Evolutionary conservation across 805 yeast species (phyloP), one percentile per base, ranked within the genome.

Genomic region (Lachancea nothofagi): DNA sequence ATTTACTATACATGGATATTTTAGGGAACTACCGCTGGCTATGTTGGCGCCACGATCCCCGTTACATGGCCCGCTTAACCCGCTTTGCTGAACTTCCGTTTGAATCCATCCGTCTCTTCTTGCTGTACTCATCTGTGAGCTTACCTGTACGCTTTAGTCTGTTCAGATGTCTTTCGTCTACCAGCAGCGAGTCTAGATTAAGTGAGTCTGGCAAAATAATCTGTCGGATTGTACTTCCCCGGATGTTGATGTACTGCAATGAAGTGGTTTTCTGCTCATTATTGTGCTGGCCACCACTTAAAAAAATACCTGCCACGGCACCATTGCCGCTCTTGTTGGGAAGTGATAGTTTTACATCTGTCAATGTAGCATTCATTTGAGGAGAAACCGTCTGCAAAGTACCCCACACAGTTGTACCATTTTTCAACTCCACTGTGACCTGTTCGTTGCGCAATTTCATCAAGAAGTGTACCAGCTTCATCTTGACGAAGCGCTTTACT

Each of bases 171-270:
- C 43, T 41, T 18, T 57, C 55, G 43, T 77, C 83, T 13, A 77
- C 72, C 36, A 83, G 62, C 22, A 81, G 57, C 13, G 71, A 62
- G 42, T 83, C 90, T 35, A 90, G 62, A 42, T 90, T 86, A 46
- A 89, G 63, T 14, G 88, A 80, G 50, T 89, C 97, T 0, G 97
- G 97, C 22, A 89, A 70, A 21, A 86, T 67, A 30, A 84, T 82
- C 59, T 83, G 80, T 48, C 97, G 75, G 24, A 89, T 82, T 40
- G 85, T 90, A 62, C 80, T 89, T 2, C 97, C 97, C 54, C 97
- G 73, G 23, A 90, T 74, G 52, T 83, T 87, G 53, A 89, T 81
- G 59, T 74, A 83, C 51, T 86, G 94, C 49, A 88, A 35, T 7
- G 54, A 65, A 9, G 74, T 62, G 28, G 78, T 72, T 0, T 94